phyloP scores from a whole-genome alignment of 805 yeast species.

The Lipomyces yamanashiensis region DNA sequence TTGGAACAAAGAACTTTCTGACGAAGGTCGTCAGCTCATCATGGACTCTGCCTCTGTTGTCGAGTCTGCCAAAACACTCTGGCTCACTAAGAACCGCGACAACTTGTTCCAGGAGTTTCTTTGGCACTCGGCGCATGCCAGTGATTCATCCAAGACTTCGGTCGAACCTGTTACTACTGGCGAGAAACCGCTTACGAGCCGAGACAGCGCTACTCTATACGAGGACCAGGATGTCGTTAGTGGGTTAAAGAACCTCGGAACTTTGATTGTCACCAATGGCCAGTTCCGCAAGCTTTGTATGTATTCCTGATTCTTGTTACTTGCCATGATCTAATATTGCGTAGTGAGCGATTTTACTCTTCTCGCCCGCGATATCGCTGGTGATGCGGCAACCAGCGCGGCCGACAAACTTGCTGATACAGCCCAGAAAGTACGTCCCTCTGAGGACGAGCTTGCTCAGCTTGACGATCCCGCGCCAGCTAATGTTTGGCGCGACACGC shows the following conservation, averaged over 20 bases:
- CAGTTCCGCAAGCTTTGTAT: constrained; percentile 35
- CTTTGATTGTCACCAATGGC: constrained; percentile 32
- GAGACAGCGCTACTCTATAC: constrained; percentile 23
- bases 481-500: constrained; percentile 27
- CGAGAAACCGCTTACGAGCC: not conserved
- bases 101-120: constrained; percentile 33
- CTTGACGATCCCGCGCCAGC: constrained; percentile 31
- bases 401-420: constrained; percentile 10
- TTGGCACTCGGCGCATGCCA: constrained; percentile 29
- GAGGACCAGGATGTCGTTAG: constrained; percentile 20
- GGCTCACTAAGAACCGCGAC: constrained; percentile 31
- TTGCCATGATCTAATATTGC: not conserved
- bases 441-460: constrained; percentile 21
- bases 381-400: constrained; percentile 19
- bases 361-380: constrained; percentile 31
- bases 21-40: constrained; percentile 21
- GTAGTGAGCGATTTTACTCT: constrained; percentile 26
- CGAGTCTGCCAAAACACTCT: constrained; percentile 17
- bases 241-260: constrained; percentile 29
- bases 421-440: constrained; percentile 23
- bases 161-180: not conserved
- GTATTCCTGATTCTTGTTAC: not conserved
- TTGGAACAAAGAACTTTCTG: constrained; percentile 23
- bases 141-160: not conserved
- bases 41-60: constrained; percentile 19